Evolutionary conservation across 345 rosid species (phyloP).

Genomic region (Pugionium cornutum): DNA sequence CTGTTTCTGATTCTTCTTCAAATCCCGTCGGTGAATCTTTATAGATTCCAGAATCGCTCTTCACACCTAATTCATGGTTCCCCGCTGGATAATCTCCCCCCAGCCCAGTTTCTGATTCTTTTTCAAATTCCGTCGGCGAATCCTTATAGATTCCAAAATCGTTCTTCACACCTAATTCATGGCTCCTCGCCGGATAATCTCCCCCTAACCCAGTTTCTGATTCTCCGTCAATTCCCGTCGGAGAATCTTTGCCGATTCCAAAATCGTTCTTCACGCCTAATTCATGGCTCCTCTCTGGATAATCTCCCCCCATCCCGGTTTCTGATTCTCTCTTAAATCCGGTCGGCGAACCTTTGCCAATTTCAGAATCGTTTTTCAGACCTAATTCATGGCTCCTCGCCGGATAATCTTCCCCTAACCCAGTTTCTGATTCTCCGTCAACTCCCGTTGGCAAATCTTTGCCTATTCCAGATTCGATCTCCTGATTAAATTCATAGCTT

Average conservation of each 20-base stretch:
- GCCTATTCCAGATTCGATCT: background rate
- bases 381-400: background rate
- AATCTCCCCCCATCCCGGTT: background rate
- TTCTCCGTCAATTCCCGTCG: background rate
- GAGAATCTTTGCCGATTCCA: background rate
- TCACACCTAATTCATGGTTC: background rate
- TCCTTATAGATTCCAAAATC: background rate
- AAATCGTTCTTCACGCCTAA: background rate
- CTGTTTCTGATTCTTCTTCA: background rate
- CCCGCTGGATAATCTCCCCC: background rate
- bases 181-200: background rate
- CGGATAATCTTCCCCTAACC: background rate
- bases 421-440: slow-evolving; percentile 4
- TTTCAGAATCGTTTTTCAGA: background rate
- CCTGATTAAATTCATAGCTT: background rate
- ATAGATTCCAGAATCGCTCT: background rate
- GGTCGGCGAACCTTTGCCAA: background rate
- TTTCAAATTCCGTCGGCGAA: background rate
- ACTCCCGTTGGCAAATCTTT: background rate
- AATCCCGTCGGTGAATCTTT: background rate
- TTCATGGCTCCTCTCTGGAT: background rate
- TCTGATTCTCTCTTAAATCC: slow-evolving; percentile 1
- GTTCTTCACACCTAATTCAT: background rate
- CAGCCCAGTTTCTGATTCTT: background rate
- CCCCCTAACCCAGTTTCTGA: background rate